Conservation (phyloP, 768 basidiomycete genomes). For the Tulasnella sp. region DNA sequence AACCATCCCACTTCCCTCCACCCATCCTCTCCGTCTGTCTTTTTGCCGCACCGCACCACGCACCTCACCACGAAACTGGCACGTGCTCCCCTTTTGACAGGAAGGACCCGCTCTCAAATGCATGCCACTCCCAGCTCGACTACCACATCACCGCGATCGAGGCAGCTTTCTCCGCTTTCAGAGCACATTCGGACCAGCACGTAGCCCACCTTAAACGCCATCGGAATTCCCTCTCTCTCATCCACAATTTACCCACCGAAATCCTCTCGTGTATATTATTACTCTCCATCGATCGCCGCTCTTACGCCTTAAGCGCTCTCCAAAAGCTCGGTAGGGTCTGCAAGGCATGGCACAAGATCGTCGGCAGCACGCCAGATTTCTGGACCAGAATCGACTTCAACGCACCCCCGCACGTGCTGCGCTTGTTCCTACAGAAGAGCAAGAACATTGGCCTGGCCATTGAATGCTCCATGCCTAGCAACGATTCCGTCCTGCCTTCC, state of each 20-base stretch:
- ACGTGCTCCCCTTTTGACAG: slow-evolving; percentile 1
- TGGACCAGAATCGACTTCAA: neutral
- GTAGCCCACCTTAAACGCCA: slow-evolving; percentile 9
- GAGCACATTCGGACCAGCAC: neutral
- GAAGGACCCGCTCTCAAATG: slow-evolving; percentile 2
- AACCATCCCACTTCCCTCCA: neutral
- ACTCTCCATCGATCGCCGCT: neutral
- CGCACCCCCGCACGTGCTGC: neutral
- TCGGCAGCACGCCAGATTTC: neutral
- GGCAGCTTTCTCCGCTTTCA: neutral
- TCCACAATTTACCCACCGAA: neutral
- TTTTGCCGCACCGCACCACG: neutral
- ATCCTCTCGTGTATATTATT: neutral
- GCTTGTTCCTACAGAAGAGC: neutral
- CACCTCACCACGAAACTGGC: neutral
- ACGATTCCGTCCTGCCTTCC: neutral
- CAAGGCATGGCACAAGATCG: slow-evolving; percentile 1
- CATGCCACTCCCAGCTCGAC: slow-evolving; percentile 9
- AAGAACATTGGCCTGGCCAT: neutral
- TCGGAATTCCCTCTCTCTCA: slow-evolving; percentile 4
- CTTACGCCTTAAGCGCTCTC: neutral
- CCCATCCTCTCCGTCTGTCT: neutral
- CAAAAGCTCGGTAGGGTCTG: neutral
- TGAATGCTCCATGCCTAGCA: neutral
- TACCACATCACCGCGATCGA: slow-evolving; percentile 3